Evolutionary conservation across 2,329 filamentous ascomycete species (phyloP).

Genomic region (Penicillium griseofulvum): DNA sequence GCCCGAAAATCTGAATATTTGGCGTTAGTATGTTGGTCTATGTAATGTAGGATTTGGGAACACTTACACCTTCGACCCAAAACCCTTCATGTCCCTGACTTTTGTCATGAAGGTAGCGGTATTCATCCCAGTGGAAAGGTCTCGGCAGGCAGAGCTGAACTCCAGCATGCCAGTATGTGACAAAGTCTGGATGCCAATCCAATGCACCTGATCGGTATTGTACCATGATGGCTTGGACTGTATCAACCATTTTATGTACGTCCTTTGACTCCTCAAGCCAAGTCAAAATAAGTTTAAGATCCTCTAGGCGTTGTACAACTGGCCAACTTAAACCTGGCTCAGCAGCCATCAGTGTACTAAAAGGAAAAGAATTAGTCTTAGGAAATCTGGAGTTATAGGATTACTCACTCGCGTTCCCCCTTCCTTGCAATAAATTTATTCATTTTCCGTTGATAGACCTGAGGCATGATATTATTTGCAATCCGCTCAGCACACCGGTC

Average conservation of each 20-base stretch:
- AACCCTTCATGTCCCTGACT: not conserved
- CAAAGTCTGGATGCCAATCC: not conserved
- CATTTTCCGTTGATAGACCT: not conserved
- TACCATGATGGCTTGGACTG: not conserved
- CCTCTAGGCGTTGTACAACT: not conserved
- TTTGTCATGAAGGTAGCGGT: not conserved
- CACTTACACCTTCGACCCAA: conserved; percentile 8
- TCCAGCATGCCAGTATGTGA: conserved; percentile 4
- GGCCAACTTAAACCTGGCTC: not conserved
- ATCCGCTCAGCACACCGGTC: conserved; percentile 1
- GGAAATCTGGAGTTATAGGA: not conserved
- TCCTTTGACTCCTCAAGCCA: not conserved
- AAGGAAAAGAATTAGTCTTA: not conserved
- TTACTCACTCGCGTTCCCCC: not conserved
- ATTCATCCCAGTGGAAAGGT: conserved; percentile 3
- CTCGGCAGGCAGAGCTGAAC: not conserved
- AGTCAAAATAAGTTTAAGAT: too few relatives aligned
- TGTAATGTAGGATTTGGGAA: not conserved
- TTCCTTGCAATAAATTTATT: not conserved
- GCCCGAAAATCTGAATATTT: not conserved
- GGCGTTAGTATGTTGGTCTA: not conserved
- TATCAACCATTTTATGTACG: not conserved
- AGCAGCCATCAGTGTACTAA: not conserved
- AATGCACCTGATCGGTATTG: not conserved
- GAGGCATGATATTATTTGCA: conserved; percentile 3